Conservation (phyloP, 2,329 filamentous ascomycete genomes). For the Neopestalotiopsis sp. region DNA sequence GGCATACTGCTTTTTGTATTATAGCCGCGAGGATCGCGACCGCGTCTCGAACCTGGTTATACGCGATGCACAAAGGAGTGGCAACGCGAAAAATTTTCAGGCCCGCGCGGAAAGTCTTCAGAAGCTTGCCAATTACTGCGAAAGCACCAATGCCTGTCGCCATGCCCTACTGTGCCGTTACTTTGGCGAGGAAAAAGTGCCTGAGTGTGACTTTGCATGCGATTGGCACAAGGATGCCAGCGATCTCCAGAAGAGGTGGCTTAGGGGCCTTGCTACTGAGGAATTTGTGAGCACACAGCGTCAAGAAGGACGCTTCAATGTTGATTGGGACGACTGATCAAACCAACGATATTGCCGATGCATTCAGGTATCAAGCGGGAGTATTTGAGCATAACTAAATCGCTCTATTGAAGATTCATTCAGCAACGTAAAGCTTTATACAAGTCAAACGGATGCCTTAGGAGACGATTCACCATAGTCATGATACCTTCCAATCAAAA, state of each 20-base stretch:
- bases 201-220: conserved; percentile 75
- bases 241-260: conserved; percentile 62
- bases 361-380: no score
- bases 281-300: conserved; percentile 70
- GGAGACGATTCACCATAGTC: no score
- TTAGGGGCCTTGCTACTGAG: conserved; percentile 61
- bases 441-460: no score
- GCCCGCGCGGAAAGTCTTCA: conserved; percentile 68
- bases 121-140: conserved; percentile 80
- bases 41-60: conserved; percentile 66
- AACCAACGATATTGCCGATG: background rate
- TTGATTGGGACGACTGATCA: conserved; percentile 54
- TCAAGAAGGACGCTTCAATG: conserved; percentile 62
- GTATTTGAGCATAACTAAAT: no score
- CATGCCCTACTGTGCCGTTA: conserved; percentile 78
- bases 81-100: conserved; percentile 43
- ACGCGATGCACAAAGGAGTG: conserved; percentile 50
- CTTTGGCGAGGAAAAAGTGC: conserved; percentile 70
- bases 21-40: conserved; percentile 85
- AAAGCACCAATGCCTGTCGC: conserved; percentile 74
- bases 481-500: no score
- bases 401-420: no score
- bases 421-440: no score
- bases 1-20: conserved; percentile 87
- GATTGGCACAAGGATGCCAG: conserved; percentile 76